phyloP scores from a whole-genome alignment of 2,329 filamentous ascomycete genomes.

The Geosmithia morbida region DNA sequence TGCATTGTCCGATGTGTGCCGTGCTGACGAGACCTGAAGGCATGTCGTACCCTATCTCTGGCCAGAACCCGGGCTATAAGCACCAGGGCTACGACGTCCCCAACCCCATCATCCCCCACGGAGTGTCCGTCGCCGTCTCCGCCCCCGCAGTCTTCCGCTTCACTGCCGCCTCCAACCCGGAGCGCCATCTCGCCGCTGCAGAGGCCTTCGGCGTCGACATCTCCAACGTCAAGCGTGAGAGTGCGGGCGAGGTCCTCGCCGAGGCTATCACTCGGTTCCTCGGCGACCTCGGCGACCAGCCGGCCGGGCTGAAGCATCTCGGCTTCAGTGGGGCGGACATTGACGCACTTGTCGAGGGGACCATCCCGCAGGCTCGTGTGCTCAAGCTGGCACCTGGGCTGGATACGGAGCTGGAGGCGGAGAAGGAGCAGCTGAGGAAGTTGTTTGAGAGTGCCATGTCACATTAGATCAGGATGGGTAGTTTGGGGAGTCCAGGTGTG shows the following conservation, averaged over 20 bases:
- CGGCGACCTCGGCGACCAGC: constrained; percentile 75
- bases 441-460: constrained; percentile 50
- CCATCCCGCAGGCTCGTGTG: constrained; percentile 81
- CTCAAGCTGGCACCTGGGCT: constrained; percentile 82
- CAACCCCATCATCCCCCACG: constrained; percentile 78
- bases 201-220: constrained; percentile 87
- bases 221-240: constrained; percentile 73
- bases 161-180: constrained; percentile 80
- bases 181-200: constrained; percentile 78
- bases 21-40: constrained; percentile 27
- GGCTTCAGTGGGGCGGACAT: constrained; percentile 68
- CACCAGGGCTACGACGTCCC: constrained; percentile 75
- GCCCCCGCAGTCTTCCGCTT: constrained; percentile 91
- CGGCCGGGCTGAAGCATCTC: constrained; percentile 66
- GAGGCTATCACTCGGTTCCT: constrained; percentile 77
- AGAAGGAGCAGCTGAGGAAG: constrained; percentile 55
- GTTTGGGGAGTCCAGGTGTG: background rate
- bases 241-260: constrained; percentile 73
- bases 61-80: constrained; percentile 80
- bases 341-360: constrained; percentile 80
- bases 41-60: constrained; percentile 96
- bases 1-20: too few species aligned
- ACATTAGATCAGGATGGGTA: constrained; percentile 8
- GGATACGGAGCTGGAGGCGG: constrained; percentile 50
- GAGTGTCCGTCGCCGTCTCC: constrained; percentile 86